These are phyloP conservation scores for Stentor roeselii DNA, from an alignment of 73 alveolate species.

Conservation along the genomic window DNA sequence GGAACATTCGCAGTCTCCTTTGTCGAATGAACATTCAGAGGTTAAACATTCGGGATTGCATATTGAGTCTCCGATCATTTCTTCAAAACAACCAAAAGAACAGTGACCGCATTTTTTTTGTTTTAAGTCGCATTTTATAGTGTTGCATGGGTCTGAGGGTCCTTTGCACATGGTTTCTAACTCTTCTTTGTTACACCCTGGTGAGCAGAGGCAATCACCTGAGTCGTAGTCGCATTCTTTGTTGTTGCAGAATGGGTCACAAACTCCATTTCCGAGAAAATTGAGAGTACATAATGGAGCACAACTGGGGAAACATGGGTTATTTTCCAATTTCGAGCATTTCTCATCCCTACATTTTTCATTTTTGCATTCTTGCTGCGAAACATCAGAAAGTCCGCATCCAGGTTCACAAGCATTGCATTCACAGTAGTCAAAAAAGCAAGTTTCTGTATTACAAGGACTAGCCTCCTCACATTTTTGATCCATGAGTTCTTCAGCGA, in stretches of 20 bases:
- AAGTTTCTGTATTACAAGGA: neutral
- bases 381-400: neutral
- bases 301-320: neutral
- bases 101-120: neutral
- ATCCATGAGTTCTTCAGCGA: neutral
- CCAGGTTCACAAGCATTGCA: neutral
- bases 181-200: neutral
- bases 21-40: neutral
- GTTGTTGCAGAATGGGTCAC: neutral
- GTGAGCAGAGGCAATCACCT: neutral
- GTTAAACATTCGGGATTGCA: neutral
- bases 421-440: neutral
- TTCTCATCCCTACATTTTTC: no score
- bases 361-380: neutral
- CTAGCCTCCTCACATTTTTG: neutral
- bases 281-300: neutral
- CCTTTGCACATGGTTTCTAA: neutral
- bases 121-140: neutral
- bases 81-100: neutral
- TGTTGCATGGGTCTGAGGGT: neutral
- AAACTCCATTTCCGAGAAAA: neutral
- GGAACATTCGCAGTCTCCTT: neutral
- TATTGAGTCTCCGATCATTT: neutral
- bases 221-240: neutral
- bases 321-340: neutral